These are phyloP conservation scores for Penicillium atrosanguineum DNA, from an alignment of 495 filamentous ascomycete species.

Conservation along the genomic window DNA sequence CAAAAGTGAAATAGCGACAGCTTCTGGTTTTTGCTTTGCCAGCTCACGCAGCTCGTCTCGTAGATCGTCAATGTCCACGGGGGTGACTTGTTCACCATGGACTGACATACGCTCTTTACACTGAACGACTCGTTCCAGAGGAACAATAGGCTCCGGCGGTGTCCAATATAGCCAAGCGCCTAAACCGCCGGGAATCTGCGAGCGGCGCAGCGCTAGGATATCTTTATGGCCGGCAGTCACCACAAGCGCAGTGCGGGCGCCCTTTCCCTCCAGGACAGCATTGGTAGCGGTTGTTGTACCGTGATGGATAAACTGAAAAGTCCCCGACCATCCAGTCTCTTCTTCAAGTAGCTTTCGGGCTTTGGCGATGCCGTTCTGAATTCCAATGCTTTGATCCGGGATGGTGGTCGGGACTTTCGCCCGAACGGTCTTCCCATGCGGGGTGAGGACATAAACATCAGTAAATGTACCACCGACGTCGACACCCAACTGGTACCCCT, in stretches of 20 bases:
- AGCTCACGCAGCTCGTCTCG: conserved; percentile 28
- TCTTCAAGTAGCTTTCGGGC: conserved; percentile 29
- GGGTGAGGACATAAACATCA: conserved; percentile 45
- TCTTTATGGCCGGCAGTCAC: conserved; percentile 44
- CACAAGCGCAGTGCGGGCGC: conserved; percentile 38
- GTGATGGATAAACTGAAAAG: conserved; percentile 39
- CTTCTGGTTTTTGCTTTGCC: conserved; percentile 37
- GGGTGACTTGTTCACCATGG: conserved; percentile 36
- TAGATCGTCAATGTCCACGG: conserved; percentile 39
- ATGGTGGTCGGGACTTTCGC: conserved; percentile 50
- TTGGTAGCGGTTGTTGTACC: conserved; percentile 44
- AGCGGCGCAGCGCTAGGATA: conserved; percentile 39
- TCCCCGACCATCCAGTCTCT: conserved; percentile 23
- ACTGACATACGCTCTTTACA: conserved; percentile 48
- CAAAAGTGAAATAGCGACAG: conserved; percentile 46
- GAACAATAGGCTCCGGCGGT: conserved; percentile 48
- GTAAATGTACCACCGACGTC: conserved; percentile 52
- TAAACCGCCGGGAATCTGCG: conserved; percentile 49
- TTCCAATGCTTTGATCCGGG: conserved; percentile 47
- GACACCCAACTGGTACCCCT: conserved; percentile 36
- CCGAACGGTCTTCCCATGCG: conserved; percentile 36
- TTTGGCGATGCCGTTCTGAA: conserved; percentile 42
- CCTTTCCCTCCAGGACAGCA: conserved; percentile 42
- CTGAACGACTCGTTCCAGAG: conserved; percentile 47
- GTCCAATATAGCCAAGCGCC: conserved; percentile 48